A percentile compares a stretch with the other conserved stretches of the same genome.
These are phyloP conservation scores for Skeletonema potamos DNA, from an alignment of 108 stramenopile species.

Conservation along the genomic window DNA sequence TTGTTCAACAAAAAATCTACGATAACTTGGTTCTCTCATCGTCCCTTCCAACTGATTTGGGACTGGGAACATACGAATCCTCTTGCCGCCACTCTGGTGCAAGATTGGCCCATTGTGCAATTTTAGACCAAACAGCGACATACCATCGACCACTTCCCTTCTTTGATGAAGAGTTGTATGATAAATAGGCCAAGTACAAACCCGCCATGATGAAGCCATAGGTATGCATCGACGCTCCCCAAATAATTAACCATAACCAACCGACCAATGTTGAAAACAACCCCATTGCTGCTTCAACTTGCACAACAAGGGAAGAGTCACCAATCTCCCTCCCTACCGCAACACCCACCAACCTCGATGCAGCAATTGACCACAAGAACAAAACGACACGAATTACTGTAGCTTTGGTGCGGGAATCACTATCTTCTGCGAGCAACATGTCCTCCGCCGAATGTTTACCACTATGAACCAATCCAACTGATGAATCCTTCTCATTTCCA, in stretches of 20 bases:
- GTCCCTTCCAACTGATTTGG: neutral
- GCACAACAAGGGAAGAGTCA: neutral
- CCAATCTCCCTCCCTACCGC: constrained; percentile 31
- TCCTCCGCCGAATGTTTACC: constrained; percentile 25
- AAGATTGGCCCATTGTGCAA: constrained; percentile 34
- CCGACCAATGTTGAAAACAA: constrained; percentile 16
- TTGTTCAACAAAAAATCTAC: neutral
- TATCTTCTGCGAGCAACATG: constrained; percentile 38
- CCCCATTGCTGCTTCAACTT: constrained; percentile 7
- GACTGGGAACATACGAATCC: constrained; percentile 28
- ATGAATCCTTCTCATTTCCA: neutral
- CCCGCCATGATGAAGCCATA: constrained; percentile 2
- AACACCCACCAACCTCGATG: constrained; percentile 27
- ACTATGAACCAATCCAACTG: constrained; percentile 29
- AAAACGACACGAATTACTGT: constrained; percentile 7
- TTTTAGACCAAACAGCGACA: constrained; percentile 36
- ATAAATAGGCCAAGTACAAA: neutral
- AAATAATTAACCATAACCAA: constrained; percentile 10
- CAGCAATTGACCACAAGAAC: constrained; percentile 14
- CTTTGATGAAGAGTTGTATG: constrained; percentile 7
- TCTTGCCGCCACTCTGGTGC: constrained; percentile 43
- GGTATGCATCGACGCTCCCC: constrained; percentile 18
- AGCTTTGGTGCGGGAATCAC: constrained; percentile 18
- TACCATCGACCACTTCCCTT: constrained; percentile 25
- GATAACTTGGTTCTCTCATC: neutral